Conservation (phyloP, 345 rosid genomes). For the Acer yangbiense region DNA sequence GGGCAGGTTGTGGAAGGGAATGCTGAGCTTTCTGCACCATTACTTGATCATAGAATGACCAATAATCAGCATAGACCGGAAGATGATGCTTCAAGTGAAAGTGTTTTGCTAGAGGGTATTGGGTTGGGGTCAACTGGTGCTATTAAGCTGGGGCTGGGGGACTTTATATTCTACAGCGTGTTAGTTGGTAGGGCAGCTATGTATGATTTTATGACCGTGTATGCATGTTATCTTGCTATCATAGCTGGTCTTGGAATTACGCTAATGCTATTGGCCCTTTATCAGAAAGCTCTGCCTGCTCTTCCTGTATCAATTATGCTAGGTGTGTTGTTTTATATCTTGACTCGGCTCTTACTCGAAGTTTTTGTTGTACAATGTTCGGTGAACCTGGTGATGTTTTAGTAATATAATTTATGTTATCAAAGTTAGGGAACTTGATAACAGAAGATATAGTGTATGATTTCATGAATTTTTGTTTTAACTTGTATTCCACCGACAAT, state of each 20-base stretch:
- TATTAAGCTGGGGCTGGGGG: slow-evolving; percentile 89
- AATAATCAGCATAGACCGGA: slow-evolving; percentile 21
- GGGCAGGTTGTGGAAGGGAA: slow-evolving; percentile 38
- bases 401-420: slow-evolving; percentile 23
- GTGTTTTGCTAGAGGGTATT: slow-evolving; percentile 68
- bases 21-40: slow-evolving; percentile 61
- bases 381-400: slow-evolving; percentile 82
- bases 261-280: slow-evolving; percentile 73
- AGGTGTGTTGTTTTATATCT: slow-evolving; percentile 79
- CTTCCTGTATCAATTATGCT: slow-evolving; percentile 84
- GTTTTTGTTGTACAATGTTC: slow-evolving; percentile 75
- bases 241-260: slow-evolving; percentile 94
- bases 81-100: slow-evolving; percentile 40
- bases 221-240: slow-evolving; percentile 90
- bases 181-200: slow-evolving; percentile 93
- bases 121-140: slow-evolving; percentile 93
- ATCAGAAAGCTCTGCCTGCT: slow-evolving; percentile 91
- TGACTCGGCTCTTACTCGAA: slow-evolving; percentile 72
- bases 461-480: slow-evolving; percentile 19
- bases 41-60: slow-evolving; percentile 49
- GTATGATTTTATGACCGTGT: slow-evolving; percentile 95
- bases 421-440: neutral
- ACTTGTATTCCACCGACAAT: slow-evolving; percentile 4
- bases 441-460: neutral
- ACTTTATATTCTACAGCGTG: slow-evolving; percentile 93